Conservation (phyloP, 345 rosid genomes). For the Gossypioides kirkii region DNA sequence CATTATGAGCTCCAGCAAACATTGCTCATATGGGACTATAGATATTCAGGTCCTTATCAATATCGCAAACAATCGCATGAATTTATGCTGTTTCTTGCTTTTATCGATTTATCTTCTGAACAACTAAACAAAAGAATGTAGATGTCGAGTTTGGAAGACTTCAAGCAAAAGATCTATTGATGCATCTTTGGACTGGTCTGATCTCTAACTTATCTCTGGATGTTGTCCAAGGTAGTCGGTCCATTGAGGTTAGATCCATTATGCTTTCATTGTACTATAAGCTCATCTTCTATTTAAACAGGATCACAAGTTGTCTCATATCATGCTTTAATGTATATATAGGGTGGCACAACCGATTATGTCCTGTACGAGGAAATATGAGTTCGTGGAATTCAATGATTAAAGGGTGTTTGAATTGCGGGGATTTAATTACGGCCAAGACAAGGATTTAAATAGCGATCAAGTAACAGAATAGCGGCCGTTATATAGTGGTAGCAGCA, state of each 20-base stretch:
- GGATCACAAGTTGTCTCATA: not conserved
- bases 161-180: conserved; percentile 56
- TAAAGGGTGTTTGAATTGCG: conserved; percentile 56
- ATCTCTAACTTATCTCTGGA: conserved; percentile 52
- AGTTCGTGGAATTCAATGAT: conserved; percentile 62
- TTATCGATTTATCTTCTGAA: not conserved
- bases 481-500: too few species aligned
- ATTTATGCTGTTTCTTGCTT: not conserved
- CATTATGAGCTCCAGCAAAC: conserved; percentile 52
- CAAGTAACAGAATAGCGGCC: too few species aligned
- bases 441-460: too few species aligned
- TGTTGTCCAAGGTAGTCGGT: conserved; percentile 51
- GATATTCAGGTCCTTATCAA: conserved; percentile 41
- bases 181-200: conserved; percentile 60
- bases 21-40: conserved; percentile 31
- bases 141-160: conserved; percentile 53
- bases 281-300: not conserved
- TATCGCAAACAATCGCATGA: not conserved
- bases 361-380: not conserved
- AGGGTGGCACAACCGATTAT: conserved; percentile 55
- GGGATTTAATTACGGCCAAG: conserved; percentile 35
- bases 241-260: conserved; percentile 57
- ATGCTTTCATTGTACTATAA: not conserved
- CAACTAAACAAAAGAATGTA: conserved; percentile 3
- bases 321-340: conserved; percentile 3